Evolutionary conservation across 176 grass and related monocot species (phyloP).

Genomic region (Microstegium vimineum): DNA sequence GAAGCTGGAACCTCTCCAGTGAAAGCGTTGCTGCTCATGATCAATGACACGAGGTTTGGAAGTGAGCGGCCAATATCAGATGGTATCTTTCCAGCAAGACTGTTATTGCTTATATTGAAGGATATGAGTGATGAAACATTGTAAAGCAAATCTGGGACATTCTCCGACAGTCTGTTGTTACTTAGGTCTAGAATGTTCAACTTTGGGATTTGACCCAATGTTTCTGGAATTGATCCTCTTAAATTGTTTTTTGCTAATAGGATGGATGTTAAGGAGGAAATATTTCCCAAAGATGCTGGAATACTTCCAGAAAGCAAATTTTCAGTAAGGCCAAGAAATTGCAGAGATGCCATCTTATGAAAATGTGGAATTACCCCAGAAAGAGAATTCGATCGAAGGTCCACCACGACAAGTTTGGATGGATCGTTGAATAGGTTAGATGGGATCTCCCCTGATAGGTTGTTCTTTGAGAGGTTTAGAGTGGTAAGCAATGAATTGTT

Average conservation of each 20-base stretch:
- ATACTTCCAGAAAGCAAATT: background rate
- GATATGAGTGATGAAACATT: conserved; percentile 15
- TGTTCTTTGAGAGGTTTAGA: conserved; percentile 12
- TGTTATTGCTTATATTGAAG: background rate
- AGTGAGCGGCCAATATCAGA: conserved; percentile 8
- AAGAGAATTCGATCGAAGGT: background rate
- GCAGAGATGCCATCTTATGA: background rate
- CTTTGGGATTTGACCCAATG: conserved; percentile 1
- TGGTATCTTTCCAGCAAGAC: background rate
- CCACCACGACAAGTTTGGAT: conserved; percentile 4
- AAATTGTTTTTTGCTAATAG: conserved; percentile 13
- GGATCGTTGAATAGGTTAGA: background rate
- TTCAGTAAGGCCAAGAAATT: background rate
- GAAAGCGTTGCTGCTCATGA: background rate
- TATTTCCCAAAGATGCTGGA: conserved; percentile 27
- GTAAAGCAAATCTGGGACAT: conserved; percentile 20
- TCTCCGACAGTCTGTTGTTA: background rate
- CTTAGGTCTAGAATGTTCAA: background rate
- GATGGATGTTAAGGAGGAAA: conserved; percentile 17
- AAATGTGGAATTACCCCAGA: conserved; percentile 5
- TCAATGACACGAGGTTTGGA: background rate
- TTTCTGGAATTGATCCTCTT: background rate
- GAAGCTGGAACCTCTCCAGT: background rate
- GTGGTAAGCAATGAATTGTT: background rate
- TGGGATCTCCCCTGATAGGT: conserved; percentile 18